Conservation (phyloP, 208 protist genomes). For the Leishmania lainsoni region DNA sequence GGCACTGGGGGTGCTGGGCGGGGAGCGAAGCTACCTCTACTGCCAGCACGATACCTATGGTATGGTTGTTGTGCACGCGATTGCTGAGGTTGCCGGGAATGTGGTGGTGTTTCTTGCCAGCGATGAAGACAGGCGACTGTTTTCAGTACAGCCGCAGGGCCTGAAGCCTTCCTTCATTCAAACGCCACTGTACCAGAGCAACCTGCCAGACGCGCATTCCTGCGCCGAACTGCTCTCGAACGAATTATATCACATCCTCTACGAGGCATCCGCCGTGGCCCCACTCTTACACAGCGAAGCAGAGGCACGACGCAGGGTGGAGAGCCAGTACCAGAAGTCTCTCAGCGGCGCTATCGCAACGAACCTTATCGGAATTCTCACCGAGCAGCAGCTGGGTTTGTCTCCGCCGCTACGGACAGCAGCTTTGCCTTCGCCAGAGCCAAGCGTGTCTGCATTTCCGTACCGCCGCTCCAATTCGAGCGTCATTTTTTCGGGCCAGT, state of each 20-base stretch:
- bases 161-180: constrained; percentile 86
- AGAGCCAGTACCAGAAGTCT: constrained; percentile 41
- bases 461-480: constrained; percentile 16
- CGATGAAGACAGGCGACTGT: constrained; percentile 75
- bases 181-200: constrained; percentile 66
- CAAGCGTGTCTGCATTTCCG: neutral
- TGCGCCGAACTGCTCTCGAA: constrained; percentile 59
- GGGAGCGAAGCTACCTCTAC: constrained; percentile 80
- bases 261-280: constrained; percentile 61
- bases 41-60: constrained; percentile 87
- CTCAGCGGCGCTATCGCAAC: constrained; percentile 42
- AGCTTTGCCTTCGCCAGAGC: neutral
- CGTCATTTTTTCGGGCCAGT: constrained; percentile 33
- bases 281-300: constrained; percentile 71
- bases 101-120: constrained; percentile 75
- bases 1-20: constrained; percentile 79
- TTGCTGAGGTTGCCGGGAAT: constrained; percentile 67
- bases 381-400: constrained; percentile 8
- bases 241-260: constrained; percentile 61
- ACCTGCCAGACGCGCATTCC: constrained; percentile 42
- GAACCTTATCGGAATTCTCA: constrained; percentile 52
- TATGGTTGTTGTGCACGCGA: constrained; percentile 73
- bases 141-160: constrained; percentile 54
- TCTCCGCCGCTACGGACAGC: neutral
- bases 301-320: constrained; percentile 50